Base-by-base conservation (phyloP, 306 rosid genomes). In the Adenanthera pavonina region DNA sequence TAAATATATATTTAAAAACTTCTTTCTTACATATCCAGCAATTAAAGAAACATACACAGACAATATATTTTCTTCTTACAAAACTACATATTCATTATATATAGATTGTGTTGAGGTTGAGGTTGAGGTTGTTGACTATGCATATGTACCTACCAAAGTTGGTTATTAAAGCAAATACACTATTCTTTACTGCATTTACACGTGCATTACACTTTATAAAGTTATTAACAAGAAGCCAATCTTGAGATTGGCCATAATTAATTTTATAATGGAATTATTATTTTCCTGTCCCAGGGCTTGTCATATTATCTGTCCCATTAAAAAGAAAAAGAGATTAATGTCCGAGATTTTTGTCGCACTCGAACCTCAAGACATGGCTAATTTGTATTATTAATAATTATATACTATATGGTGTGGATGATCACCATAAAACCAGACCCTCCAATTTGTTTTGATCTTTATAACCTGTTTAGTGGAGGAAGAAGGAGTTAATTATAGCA, bases 241-340 rank as follows among this genome's bases (percentile, higher is more conserved):
- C 38, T 33, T 20, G 46, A 60, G 75, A 48, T 66, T 14, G 19
- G 33, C 48, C 40, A 73, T 62, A 72, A 81, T 77, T 44, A 44
- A 79, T 62, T 33, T 66, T 76, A 12, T 69, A 64, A 44, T 72
- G 72, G 67, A 74, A 72, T 47, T 65, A 56, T 52, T 82, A 78
- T 79, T 49, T 82, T 76, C 76, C 79, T 59, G 79, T 79, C 59
- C 86, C 80, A 20, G 19, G 72, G 80, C 56, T 83, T 84, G 86
- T 89, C 88, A 74, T 80, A 77, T 82, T 82, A 66, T 69, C 36
- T 82, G 84, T 84, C 87, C 77, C 81, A 51, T 67, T 81, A 79
- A 65, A 56, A 8, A 19, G 9, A 56, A 56, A 3, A 56, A 56
- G 13, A 56, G 6, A 40, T 40, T 77, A 74, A 41, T 76, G 61